Base-by-base conservation (phyloP, 1,284 basidiomycete genomes). In the Heliocybe sulcata region DNA sequence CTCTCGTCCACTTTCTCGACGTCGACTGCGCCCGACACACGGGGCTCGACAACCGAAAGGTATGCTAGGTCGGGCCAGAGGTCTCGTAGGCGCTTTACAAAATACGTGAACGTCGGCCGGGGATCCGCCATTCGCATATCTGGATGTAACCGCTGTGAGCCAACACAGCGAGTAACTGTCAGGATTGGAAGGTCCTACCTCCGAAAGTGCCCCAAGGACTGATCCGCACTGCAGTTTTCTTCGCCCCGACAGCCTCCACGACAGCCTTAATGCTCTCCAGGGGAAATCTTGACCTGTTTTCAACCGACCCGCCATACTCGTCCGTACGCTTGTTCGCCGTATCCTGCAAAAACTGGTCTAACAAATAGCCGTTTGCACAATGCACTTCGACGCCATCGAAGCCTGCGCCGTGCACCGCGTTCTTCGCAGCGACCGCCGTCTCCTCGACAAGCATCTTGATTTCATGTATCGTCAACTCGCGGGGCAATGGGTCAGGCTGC, bases 21-120 rank as follows among this genome's bases (percentile, higher is more conserved):
- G 11, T 63, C 58, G 14, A 45, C 31, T 19, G 9, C 58, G 23
- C 57, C 63, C 42, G 59, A 55, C 0, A 69, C 63, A n/a, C 69
- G 62, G 0, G 71, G 67, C 60, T 79, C 75, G 38, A 77, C 67
- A 33, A 72, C 65, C 64, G 82, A 80, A 20, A 86, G 58, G 62
- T 83, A 87, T 0, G 80, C 80, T 9, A 86, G 66, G 23, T 73
- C 61, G n/a, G 79, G 76, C 59, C 72, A 70, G 6, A 65, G 60
- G 47, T 70, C 53, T 52, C 65, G 66, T 23, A 80, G 61, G 16
- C 70, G 61, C 2, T 62, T 59, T 0, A 70, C 66, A 2, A 80
- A 57, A 53, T 75, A 68, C 2, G 65, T 58, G 66, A 74, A 80
- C 0, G 70, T 72, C 0, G 76, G 74, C 47, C 72, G 61, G 0